Evolutionary conservation across 2,329 filamentous ascomycete genomes (phyloP).

Genomic region (Colletotrichum incanum): DNA sequence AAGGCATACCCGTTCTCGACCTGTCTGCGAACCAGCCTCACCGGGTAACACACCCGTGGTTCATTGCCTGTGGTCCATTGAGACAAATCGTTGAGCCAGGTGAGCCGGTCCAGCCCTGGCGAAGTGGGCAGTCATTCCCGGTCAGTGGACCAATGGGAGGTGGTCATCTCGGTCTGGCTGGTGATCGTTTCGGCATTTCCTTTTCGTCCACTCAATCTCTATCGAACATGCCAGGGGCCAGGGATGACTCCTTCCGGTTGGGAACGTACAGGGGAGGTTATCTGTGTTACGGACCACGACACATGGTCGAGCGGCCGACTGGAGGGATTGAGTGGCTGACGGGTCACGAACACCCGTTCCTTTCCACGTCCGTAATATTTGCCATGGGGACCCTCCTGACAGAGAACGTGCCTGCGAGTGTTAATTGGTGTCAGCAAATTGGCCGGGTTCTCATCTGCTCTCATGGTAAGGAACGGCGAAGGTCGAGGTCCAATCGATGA

Average conservation of each 20-base stretch:
- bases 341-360: neutral
- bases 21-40: slow-evolving; percentile 11
- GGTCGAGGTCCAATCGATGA: slow-evolving; percentile 24
- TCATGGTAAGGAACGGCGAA: neutral
- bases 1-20: slow-evolving; percentile 5
- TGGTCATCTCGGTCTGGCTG: slow-evolving; percentile 4
- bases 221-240: slow-evolving; percentile 28
- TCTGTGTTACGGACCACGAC: neutral
- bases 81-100: neutral
- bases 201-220: slow-evolving; percentile 15
- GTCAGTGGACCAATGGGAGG: slow-evolving; percentile 12
- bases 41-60: neutral
- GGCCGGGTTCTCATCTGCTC: neutral
- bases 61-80: neutral
- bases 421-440: slow-evolving; percentile 3
- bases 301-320: neutral
- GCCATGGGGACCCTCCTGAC: neutral
- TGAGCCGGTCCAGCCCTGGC: slow-evolving; percentile 14
- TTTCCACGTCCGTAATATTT: neutral
- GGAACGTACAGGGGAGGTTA: slow-evolving; percentile 2
- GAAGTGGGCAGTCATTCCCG: neutral
- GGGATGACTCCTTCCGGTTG: slow-evolving; percentile 4
- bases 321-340: neutral
- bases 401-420: neutral
- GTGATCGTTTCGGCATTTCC: slow-evolving; percentile 18